Evolutionary conservation across 75 land plant genomes (phyloP).

Genomic region (Sequoia sempervirens): DNA sequence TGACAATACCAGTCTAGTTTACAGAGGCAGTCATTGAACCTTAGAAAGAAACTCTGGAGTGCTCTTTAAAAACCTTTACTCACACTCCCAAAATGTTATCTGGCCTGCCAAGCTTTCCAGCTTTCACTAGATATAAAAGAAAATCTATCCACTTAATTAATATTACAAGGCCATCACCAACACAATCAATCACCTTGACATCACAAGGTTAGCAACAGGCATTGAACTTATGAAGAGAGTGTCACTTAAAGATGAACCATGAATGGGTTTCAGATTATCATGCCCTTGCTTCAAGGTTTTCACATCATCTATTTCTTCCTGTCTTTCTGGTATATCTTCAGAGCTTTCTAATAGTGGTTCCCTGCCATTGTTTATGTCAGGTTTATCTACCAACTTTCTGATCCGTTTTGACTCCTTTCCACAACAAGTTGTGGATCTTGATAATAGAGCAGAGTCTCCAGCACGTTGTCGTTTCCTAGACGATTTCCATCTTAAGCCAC

Average conservation of each 20-base stretch:
- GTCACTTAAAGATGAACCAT: neutral
- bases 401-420: conserved; percentile 6
- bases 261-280: neutral
- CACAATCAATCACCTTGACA: conserved; percentile 8
- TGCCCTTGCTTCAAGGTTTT: neutral
- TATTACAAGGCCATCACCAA: neutral
- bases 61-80: neutral
- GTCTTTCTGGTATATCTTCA: neutral
- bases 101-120: conserved; percentile 4
- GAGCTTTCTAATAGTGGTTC: neutral
- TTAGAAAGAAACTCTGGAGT: conserved; percentile 5
- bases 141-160: neutral
- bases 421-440: neutral
- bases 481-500: conserved; percentile 1
- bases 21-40: conserved; percentile 8
- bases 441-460: neutral
- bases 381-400: neutral
- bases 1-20: neutral
- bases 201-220: conserved; percentile 14
- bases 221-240: conserved; percentile 7
- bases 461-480: neutral
- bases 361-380: neutral
- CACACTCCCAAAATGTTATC: conserved; percentile 5
- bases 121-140: neutral
- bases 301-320: neutral